Evolutionary conservation across 1,284 basidiomycete species (phyloP).

Genomic region (Rhodotorula sp.): DNA sequence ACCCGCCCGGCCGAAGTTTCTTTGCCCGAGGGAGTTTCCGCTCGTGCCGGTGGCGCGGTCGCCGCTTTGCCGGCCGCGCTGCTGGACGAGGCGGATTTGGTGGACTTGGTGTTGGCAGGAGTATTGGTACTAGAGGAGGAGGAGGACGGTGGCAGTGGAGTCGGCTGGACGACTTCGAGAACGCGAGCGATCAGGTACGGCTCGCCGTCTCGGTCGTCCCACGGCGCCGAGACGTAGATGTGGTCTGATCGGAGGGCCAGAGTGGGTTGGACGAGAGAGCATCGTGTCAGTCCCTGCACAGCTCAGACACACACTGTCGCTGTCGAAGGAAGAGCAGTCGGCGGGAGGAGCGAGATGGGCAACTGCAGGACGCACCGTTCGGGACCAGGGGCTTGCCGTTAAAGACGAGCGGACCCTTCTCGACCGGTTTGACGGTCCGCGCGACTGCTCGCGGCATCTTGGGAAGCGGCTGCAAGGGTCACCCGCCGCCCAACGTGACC

Average conservation of each 20-base stretch:
- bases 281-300: background rate
- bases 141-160: background rate
- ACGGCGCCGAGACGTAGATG: slow-evolving; percentile 42
- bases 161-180: slow-evolving; percentile 35
- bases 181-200: slow-evolving; percentile 42
- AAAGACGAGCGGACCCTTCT: slow-evolving; percentile 15
- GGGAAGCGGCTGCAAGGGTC: background rate
- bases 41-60: background rate
- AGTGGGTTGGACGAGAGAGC: too few relatives aligned
- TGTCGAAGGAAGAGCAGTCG: background rate
- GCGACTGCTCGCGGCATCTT: slow-evolving; percentile 12
- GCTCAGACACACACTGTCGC: background rate
- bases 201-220: slow-evolving; percentile 42
- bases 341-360: background rate
- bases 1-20: slow-evolving; percentile 1
- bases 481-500: background rate
- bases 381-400: slow-evolving; percentile 12
- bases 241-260: slow-evolving; percentile 32
- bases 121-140: background rate
- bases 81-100: background rate
- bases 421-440: background rate
- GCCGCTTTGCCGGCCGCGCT: background rate
- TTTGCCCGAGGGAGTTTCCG: background rate
- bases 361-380: slow-evolving; percentile 18
- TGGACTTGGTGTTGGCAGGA: background rate